phyloP scores from a whole-genome alignment of 805 yeast species.

The Candida quercuum region DNA sequence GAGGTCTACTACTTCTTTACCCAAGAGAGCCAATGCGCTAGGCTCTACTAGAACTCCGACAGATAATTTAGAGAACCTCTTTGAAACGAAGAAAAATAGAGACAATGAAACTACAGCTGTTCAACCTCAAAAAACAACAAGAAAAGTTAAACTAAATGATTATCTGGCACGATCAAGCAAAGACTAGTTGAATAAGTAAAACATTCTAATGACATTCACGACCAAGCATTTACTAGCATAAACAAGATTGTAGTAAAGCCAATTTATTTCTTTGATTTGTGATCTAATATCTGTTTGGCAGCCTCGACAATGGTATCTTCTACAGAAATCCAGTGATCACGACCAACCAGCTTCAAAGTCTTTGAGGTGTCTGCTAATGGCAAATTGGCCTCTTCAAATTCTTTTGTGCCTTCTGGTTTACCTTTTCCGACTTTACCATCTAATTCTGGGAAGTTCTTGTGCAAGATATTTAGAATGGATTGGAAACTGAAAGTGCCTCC shows the following conservation, averaged over 20 bases:
- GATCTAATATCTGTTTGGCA: conserved; percentile 25
- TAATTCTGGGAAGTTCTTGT: conserved; percentile 31
- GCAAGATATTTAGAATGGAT: conserved; percentile 13
- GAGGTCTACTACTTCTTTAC: background rate
- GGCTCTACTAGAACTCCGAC: too few relatives aligned
- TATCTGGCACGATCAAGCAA: too few relatives aligned
- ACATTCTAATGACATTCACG: too few relatives aligned
- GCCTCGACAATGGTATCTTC: conserved; percentile 35
- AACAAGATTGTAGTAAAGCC: too few relatives aligned
- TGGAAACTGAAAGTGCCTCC: conserved; percentile 13
- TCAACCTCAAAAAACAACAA: too few relatives aligned
- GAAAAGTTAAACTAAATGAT: too few relatives aligned
- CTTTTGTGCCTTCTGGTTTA: conserved; percentile 22
- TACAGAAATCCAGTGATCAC: conserved; percentile 25
- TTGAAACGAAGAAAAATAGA: too few relatives aligned
- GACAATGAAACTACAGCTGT: too few relatives aligned
- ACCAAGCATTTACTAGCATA: too few relatives aligned
- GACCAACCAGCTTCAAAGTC: conserved; percentile 3
- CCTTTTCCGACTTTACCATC: conserved; percentile 34
- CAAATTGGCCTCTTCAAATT: background rate
- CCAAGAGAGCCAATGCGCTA: background rate
- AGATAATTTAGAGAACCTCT: too few relatives aligned
- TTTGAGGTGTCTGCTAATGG: conserved; percentile 3
- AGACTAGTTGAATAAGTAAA: too few relatives aligned
- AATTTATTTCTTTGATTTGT: conserved; percentile 2